Percentiles rank a stretch among this genome's conserved stretches.
Conservation (phyloP, 1,284 basidiomycete genomes). For the Paramarasmius palmivorus region DNA sequence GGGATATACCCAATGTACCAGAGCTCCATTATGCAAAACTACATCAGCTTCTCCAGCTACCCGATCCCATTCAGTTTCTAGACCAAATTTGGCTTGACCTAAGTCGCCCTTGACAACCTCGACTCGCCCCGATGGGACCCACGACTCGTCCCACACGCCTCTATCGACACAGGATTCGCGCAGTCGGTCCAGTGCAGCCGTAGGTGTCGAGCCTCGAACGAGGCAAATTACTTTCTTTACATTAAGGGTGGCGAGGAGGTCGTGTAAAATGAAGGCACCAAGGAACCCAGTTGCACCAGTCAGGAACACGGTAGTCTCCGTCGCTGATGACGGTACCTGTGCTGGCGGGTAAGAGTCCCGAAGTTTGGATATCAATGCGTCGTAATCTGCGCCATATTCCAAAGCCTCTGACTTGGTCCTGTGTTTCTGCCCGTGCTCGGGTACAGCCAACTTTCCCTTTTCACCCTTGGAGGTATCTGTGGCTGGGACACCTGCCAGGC, state of each 20-base stretch:
- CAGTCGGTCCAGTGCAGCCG: conserved; percentile 73
- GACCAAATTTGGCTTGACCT: conserved; percentile 74
- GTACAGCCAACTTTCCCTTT: conserved; percentile 9
- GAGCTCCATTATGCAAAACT: conserved; percentile 93
- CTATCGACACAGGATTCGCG: conserved; percentile 80
- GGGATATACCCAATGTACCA: conserved; percentile 99
- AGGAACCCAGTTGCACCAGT: conserved; percentile 98
- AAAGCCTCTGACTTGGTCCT: conserved; percentile 27
- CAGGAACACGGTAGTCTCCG: conserved; percentile 81
- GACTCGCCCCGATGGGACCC: conserved; percentile 71
- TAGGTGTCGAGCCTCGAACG: conserved; percentile 72
- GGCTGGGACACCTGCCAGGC: conserved; percentile 44
- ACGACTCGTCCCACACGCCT: conserved; percentile 92
- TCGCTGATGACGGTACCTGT: conserved; percentile 51
- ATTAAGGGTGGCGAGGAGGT: conserved; percentile 68
- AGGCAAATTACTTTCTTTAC: conserved; percentile 92
- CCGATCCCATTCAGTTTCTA: conserved; percentile 69
- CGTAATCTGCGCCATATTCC: conserved; percentile 84
- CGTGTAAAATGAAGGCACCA: conserved; percentile 88
- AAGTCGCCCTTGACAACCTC: conserved; percentile 93
- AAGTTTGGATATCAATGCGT: conserved; percentile 61
- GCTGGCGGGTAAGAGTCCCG: conserved; percentile 59
- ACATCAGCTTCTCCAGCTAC: conserved; percentile 80
- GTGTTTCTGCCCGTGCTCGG: conserved; percentile 6
- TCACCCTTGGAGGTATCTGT: conserved; percentile 28